Base-by-base conservation (phyloP, 202 grass and related monocot species). In the Bolboschoenoplectus hybrid region DNA sequence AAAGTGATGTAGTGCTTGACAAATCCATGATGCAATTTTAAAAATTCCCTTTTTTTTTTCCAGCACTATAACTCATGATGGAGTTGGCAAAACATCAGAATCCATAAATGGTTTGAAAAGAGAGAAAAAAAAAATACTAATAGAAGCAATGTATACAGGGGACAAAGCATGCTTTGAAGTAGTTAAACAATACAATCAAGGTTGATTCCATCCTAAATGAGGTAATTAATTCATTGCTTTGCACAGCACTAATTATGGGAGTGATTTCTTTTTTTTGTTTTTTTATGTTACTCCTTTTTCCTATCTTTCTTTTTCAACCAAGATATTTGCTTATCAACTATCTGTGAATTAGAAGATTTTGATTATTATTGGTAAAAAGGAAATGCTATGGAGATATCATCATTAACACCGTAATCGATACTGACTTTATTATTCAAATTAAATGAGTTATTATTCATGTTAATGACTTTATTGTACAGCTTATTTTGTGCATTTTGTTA, bases 11-110 rank as follows among this genome's bases (percentile, higher is more conserved):
- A 39, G 76, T 60, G 36, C 76, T 80, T 61, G 74, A 80, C 76
- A 58, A 61, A 63, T 71, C 35, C 26, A 3, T 39, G 65, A 84
- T 72, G 39, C 19, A 61, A 84, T 40, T 56, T 84, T 56, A 43
- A 84, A 53, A 72, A 4, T 6, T 11, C 14, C 2, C 58, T 84
- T 84, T 84, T 41, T 72, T 84, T 84, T 84, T 41, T 57, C 17
- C 7, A 40, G 36, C 82, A 69, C 63, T 84, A 69, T 52, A 82
- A 82, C 19, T 50, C 80, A 82, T 82, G n/a, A 50, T 82, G 81
- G 9, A 84, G 66, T 72, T 72, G 82, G 82, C 65, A 84, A 71
- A 84, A 56, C 82, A 84, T 84, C 82, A 84, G 67, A 5, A 84
- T 84, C 82, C 36, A 43, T 51, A 55, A 35, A 55, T 56, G 7